Conservation (phyloP, 441 rosid genomes). For the Cnidoscolus chayamansa region DNA sequence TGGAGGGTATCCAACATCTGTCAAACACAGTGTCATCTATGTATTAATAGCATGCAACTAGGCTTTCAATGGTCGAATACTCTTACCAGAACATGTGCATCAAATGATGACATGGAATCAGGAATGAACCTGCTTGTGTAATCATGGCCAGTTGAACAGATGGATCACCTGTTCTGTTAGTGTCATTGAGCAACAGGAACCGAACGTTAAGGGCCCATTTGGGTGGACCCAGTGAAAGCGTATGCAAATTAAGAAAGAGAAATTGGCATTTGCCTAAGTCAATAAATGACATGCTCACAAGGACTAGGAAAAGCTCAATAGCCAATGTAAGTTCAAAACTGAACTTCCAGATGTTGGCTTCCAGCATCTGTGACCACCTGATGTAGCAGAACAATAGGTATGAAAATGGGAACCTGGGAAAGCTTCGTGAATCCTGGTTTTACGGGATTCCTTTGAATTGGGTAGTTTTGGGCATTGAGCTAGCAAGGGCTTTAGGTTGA, state of each 20-base stretch:
- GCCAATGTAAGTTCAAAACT: not conserved
- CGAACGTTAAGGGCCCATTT: not conserved
- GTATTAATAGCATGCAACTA: not conserved
- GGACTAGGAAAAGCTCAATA: not conserved
- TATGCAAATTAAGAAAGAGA: not conserved
- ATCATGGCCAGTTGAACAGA: not conserved
- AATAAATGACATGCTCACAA: not conserved
- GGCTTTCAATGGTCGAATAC: no score
- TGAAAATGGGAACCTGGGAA: no score
- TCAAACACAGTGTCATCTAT: not conserved
- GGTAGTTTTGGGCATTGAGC: no score
- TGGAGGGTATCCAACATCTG: not conserved
- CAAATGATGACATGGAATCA: not conserved
- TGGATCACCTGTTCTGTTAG: not conserved
- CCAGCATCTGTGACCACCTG: not conserved
- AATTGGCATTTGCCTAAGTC: not conserved
- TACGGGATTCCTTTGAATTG: no score
- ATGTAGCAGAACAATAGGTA: no score
- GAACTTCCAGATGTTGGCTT: not conserved
- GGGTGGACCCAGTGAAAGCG: not conserved
- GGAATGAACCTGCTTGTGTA: not conserved
- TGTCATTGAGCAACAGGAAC: not conserved
- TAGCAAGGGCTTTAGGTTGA: no score
- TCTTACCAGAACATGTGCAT: constrained; percentile 14
- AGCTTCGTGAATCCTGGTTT: no score